Conservation (phyloP, 208 protist species). For the Leptomonas seymouri region DNA sequence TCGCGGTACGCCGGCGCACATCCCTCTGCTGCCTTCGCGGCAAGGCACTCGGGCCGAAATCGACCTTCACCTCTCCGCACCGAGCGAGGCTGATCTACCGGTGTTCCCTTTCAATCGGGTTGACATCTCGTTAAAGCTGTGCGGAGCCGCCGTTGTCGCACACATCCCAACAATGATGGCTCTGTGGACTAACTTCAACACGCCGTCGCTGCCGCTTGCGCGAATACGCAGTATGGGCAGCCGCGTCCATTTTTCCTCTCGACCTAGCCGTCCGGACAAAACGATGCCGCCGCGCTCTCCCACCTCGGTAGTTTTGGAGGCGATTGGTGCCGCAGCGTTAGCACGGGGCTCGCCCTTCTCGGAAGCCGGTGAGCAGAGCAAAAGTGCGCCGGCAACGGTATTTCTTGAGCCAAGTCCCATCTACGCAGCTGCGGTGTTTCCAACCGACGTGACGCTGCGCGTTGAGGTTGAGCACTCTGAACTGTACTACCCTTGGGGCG, state of each 20-base stretch:
- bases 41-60: conserved; percentile 33
- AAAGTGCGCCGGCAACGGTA: not conserved
- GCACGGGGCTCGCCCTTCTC: conserved; percentile 12
- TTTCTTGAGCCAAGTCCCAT: conserved; percentile 3
- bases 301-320: conserved; percentile 15
- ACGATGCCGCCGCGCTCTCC: conserved; percentile 30
- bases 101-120: conserved; percentile 54
- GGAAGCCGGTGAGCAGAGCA: not conserved
- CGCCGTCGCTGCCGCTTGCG: conserved; percentile 41
- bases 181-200: conserved; percentile 63
- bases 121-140: conserved; percentile 23
- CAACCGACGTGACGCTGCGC: conserved; percentile 43
- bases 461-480: conserved; percentile 35
- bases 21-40: conserved; percentile 36
- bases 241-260: conserved; percentile 51
- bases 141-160: conserved; percentile 30
- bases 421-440: conserved; percentile 55
- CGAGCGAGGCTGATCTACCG: conserved; percentile 37
- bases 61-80: conserved; percentile 32
- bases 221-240: conserved; percentile 50
- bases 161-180: conserved; percentile 63
- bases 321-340: conserved; percentile 30
- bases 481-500: conserved; percentile 62
- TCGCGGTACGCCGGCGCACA: conserved; percentile 26
- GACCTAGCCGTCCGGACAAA: conserved; percentile 8